phyloP scores from a whole-genome alignment of 2,329 filamentous ascomycete genomes.

The Triangularia verruculosa region DNA sequence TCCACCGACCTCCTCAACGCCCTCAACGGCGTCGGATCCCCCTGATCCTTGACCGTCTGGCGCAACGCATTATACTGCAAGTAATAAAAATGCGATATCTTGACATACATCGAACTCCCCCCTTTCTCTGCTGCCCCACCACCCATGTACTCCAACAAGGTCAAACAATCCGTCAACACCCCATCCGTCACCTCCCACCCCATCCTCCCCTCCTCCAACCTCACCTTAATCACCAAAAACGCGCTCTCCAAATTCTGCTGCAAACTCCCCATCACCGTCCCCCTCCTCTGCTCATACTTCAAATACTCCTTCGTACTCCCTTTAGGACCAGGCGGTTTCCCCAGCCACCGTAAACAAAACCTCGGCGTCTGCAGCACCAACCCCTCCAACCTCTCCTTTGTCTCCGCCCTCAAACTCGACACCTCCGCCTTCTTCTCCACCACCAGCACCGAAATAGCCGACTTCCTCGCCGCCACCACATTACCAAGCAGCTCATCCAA shows the following conservation, averaged over 20 bases:
- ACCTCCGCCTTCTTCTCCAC: slow-evolving; percentile 20
- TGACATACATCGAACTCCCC: slow-evolving; percentile 52
- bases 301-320: slow-evolving; percentile 55
- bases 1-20: slow-evolving; percentile 64
- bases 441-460: slow-evolving; percentile 48
- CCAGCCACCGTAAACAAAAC: slow-evolving; percentile 60
- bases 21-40: slow-evolving; percentile 47
- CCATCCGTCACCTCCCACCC: slow-evolving; percentile 57
- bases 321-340: slow-evolving; percentile 51
- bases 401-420: slow-evolving; percentile 23
- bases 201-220: slow-evolving; percentile 46
- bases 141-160: slow-evolving; percentile 52
- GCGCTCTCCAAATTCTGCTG: slow-evolving; percentile 59
- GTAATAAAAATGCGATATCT: slow-evolving; percentile 71
- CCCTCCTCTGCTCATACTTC: slow-evolving; percentile 60
- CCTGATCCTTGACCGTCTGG: slow-evolving; percentile 41
- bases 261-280: slow-evolving; percentile 51
- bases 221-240: slow-evolving; percentile 53
- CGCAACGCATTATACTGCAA: slow-evolving; percentile 54
- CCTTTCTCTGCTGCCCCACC: slow-evolving; percentile 35
- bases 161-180: slow-evolving; percentile 54
- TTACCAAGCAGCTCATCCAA: slow-evolving; percentile 60
- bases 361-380: slow-evolving; percentile 59
- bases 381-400: slow-evolving; percentile 45
- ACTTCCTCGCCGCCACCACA: slow-evolving; percentile 54